Evolutionary conservation across 2,329 filamentous ascomycete species (phyloP).

Genomic region (Phaeomoniella chlamydospora): DNA sequence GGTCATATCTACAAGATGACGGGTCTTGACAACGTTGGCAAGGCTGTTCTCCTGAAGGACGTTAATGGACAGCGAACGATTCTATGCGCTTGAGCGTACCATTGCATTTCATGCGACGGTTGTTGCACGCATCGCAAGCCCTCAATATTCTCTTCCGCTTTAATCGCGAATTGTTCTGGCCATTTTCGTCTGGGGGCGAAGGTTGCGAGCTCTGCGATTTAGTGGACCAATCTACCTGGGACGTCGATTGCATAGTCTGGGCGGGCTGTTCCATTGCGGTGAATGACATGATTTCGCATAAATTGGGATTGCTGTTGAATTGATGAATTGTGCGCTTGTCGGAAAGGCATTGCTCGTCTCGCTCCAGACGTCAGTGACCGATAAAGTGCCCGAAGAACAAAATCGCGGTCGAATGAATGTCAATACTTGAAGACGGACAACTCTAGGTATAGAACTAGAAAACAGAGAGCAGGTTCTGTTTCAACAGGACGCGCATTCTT

Average conservation of each 20-base stretch:
- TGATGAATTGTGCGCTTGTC: too few relatives aligned
- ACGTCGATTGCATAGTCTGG: not conserved
- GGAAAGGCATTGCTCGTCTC: too few relatives aligned
- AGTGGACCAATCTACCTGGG: not conserved
- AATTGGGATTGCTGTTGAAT: too few relatives aligned
- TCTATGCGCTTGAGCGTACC: not conserved
- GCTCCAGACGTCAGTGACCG: too few relatives aligned
- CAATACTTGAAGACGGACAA: too few relatives aligned
- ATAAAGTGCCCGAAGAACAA: too few relatives aligned
- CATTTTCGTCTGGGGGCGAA: not conserved
- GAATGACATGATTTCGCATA: not conserved
- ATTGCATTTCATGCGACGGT: not conserved
- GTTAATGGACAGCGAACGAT: not conserved
- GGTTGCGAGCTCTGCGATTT: not conserved
- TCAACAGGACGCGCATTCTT: too few relatives aligned
- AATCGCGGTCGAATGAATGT: too few relatives aligned
- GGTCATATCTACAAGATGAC: not conserved
- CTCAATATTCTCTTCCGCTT: not conserved
- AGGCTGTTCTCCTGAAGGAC: not conserved
- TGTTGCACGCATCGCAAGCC: not conserved
- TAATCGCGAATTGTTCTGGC: not conserved
- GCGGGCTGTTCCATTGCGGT: not conserved
- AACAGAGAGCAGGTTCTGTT: too few relatives aligned
- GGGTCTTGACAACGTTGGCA: not conserved
- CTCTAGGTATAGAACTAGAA: too few relatives aligned